Conservation (phyloP, 1,284 basidiomycete species). For the Microbotryomycetes sp. region DNA sequence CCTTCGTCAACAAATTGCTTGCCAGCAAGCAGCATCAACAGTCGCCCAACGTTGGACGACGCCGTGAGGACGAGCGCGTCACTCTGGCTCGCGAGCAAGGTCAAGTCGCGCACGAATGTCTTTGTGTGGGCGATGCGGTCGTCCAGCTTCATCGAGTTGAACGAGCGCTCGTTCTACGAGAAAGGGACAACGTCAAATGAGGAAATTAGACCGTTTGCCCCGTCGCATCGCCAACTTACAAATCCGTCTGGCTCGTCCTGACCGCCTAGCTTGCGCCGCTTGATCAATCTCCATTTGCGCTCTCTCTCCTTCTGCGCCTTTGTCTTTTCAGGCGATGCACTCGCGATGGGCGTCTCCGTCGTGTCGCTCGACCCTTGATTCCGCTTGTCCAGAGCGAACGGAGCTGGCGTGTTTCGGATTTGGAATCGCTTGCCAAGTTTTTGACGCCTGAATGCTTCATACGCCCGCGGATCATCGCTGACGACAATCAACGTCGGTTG, state of each 20-base stretch:
- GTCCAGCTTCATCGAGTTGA: conserved; percentile 25
- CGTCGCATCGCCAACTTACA: conserved; percentile 7
- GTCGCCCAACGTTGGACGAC: conserved; percentile 32
- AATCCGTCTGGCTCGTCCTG: conserved; percentile 5
- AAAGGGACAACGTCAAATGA: background rate
- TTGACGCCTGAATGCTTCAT: conserved; percentile 9
- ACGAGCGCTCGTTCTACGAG: conserved; percentile 25
- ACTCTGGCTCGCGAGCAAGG: conserved; percentile 14
- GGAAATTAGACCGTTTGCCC: too few species aligned
- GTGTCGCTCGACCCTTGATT: background rate
- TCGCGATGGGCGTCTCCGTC: background rate
- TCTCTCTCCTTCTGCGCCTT: background rate
- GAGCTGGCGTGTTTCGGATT: conserved; percentile 9
- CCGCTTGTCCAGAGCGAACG: background rate
- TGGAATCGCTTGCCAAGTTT: conserved; percentile 6
- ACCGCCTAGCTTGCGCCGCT: background rate
- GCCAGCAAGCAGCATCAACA: conserved; percentile 26
- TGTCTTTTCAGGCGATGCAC: background rate
- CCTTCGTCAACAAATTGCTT: background rate
- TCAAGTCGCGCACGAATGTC: conserved; percentile 33
- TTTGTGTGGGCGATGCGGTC: conserved; percentile 16
- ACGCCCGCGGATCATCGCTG: conserved; percentile 25
- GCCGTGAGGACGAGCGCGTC: conserved; percentile 33
- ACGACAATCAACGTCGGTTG: conserved; percentile 23
- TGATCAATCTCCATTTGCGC: background rate